Conservation (phyloP, 345 rosid genomes). For the Euphorbia pulcherrima region DNA sequence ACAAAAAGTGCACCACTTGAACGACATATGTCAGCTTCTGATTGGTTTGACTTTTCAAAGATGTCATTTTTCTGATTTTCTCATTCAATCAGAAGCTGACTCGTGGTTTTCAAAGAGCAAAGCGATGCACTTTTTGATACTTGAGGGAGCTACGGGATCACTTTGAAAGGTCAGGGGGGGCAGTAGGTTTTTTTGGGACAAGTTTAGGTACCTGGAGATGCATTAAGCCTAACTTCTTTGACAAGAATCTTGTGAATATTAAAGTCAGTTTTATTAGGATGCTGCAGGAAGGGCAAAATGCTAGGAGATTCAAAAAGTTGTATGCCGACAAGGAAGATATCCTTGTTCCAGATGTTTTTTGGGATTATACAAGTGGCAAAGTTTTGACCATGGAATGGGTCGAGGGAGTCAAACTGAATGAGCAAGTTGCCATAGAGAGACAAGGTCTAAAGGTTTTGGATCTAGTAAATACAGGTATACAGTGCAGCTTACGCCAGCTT, state of each 20-base stretch:
- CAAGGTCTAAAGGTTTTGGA: constrained; percentile 96
- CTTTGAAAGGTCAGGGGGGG: too few relatives aligned
- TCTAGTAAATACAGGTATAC: constrained; percentile 89
- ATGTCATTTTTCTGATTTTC: too few relatives aligned
- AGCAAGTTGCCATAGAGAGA: constrained; percentile 80
- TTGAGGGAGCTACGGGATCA: too few relatives aligned
- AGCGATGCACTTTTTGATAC: too few relatives aligned
- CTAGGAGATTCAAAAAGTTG: constrained; percentile 81
- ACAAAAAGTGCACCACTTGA: too few relatives aligned
- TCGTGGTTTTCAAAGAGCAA: too few relatives aligned
- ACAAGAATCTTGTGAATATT: constrained; percentile 33
- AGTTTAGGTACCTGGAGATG: too few relatives aligned
- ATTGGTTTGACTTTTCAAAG: too few relatives aligned
- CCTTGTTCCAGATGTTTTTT: constrained; percentile 92
- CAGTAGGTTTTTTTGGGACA: too few relatives aligned
- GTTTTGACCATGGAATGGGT: constrained; percentile 98
- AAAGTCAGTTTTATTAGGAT: constrained; percentile 54
- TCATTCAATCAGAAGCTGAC: too few relatives aligned
- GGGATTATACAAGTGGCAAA: constrained; percentile 91
- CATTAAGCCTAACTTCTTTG: too few relatives aligned
- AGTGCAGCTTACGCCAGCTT: constrained; percentile 91
- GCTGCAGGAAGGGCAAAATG: constrained; percentile 95
- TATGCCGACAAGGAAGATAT: constrained; percentile 93
- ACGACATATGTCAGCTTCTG: too few relatives aligned
- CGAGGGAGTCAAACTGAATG: constrained; percentile 80